phyloP scores from a whole-genome alignment of 2,329 filamentous ascomycete genomes.

The Xylariaceae sp. region DNA sequence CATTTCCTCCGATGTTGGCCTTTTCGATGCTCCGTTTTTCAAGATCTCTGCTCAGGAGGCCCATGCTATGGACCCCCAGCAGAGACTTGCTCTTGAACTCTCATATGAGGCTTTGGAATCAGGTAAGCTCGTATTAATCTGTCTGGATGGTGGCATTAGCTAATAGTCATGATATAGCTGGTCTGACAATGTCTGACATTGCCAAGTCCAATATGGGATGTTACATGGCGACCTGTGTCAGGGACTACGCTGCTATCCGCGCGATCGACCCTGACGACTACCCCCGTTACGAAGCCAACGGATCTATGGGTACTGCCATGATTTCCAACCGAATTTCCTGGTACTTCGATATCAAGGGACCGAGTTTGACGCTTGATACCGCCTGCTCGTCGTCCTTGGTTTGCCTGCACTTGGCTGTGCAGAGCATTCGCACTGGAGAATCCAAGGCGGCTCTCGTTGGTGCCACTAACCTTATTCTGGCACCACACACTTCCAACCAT shows the following conservation, averaged over 20 bases:
- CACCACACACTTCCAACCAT: slow-evolving; percentile 29
- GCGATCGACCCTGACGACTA: slow-evolving; percentile 32
- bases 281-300: slow-evolving; percentile 29
- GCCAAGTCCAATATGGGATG: slow-evolving; percentile 27
- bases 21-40: slow-evolving; percentile 29
- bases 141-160: not conserved
- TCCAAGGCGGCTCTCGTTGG: slow-evolving; percentile 27
- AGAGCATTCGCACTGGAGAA: slow-evolving; percentile 34
- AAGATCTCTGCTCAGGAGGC: slow-evolving; percentile 28
- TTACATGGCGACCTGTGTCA: slow-evolving; percentile 30
- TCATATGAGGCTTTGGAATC: slow-evolving; percentile 29
- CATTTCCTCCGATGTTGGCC: slow-evolving; percentile 23
- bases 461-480: slow-evolving; percentile 27
- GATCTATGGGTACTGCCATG: slow-evolving; percentile 30
- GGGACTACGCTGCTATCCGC: slow-evolving; percentile 26
- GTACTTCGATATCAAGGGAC: slow-evolving; percentile 36
- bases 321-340: slow-evolving; percentile 36
- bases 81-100: slow-evolving; percentile 30
- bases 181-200: slow-evolving; percentile 25
- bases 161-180: slow-evolving; percentile 19
- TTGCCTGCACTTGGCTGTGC: slow-evolving; percentile 36
- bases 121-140: slow-evolving; percentile 14
- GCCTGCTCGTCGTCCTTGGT: slow-evolving; percentile 39
- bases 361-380: slow-evolving; percentile 40
- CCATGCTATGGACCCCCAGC: slow-evolving; percentile 32